These are phyloP conservation scores for Coprinopsis cinerea DNA, from an alignment of 768 basidiomycete genomes.

Conservation along the genomic window DNA sequence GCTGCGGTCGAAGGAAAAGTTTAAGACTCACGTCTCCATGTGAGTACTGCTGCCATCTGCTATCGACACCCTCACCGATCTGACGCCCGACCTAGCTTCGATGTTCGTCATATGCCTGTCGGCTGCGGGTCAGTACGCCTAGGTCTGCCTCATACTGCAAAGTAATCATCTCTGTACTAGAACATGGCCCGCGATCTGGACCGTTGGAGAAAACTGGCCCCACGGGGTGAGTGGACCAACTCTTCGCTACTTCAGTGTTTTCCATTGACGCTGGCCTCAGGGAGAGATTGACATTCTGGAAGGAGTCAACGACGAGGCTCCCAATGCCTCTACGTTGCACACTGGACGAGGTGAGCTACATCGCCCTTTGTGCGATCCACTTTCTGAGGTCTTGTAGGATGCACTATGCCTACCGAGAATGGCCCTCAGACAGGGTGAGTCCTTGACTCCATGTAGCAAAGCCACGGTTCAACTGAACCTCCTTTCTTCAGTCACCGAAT, in stretches of 20 bases:
- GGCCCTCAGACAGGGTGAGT: too few species aligned
- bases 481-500: too few species aligned
- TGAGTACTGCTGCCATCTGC: conserved; percentile 21
- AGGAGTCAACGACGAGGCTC: conserved; percentile 35
- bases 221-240: conserved; percentile 21
- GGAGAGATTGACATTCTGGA: conserved; percentile 39
- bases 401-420: too few species aligned
- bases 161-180: conserved; percentile 14
- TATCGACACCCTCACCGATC: too few species aligned
- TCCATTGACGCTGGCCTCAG: conserved; percentile 17
- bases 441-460: too few species aligned
- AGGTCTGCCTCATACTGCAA: too few species aligned
- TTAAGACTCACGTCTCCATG: conserved; percentile 49
- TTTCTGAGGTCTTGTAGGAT: too few species aligned
- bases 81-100: too few species aligned
- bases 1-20: conserved; percentile 44
- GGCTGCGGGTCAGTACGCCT: conserved; percentile 29
- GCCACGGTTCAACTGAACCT: too few species aligned
- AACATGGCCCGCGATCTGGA: conserved; percentile 54
- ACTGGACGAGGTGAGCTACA: conserved; percentile 38
- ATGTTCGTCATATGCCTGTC: conserved; percentile 33
- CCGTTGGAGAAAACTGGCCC: conserved; percentile 45
- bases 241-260: not conserved
- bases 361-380: too few species aligned
- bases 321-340: conserved; percentile 32